Percentiles rank a stretch among this genome's conserved stretches.
Evolutionary conservation across 192 early-diverging fungal genomes (phyloP).

Genomic region (Linnemannia zychae): DNA sequence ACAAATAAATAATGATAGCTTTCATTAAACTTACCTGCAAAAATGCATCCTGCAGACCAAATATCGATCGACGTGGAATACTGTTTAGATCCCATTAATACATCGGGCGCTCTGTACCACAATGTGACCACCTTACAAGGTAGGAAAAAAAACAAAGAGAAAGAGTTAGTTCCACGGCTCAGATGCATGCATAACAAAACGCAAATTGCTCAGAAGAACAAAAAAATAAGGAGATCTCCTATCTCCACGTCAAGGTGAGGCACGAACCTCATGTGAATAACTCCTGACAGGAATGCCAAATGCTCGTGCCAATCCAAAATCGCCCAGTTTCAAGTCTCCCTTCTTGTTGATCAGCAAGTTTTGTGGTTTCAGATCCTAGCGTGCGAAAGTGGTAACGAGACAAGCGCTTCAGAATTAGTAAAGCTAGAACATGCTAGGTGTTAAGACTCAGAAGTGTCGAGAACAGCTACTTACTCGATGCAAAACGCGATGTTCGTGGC

Average conservation of each 20-base stretch:
- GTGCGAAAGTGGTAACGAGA: not conserved
- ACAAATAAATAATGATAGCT: not conserved
- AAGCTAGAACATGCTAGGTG: no score
- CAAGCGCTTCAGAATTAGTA: not conserved
- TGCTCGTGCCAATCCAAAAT: constrained; percentile 98
- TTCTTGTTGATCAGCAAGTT: constrained; percentile 95
- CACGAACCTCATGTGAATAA: constrained; percentile 82
- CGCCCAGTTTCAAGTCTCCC: constrained; percentile 87
- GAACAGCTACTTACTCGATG: constrained; percentile 76
- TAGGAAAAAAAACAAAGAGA: not conserved
- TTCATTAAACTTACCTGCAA: constrained; percentile 69
- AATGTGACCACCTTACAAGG: constrained; percentile 78
- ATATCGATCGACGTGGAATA: constrained; percentile 91
- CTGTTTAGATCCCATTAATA: constrained; percentile 89
- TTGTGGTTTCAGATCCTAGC: constrained; percentile 88
- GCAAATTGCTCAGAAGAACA: not conserved
- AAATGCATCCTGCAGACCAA: constrained; percentile 91
- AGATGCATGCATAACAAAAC: not conserved
- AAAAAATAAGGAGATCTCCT: not conserved
- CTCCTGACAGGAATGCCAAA: constrained; percentile 96
- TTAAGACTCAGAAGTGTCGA: not conserved
- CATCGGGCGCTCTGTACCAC: constrained; percentile 92
- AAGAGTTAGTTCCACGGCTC: constrained; percentile 3
- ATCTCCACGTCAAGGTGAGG: constrained; percentile 8
- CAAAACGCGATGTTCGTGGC: constrained; percentile 95